These are phyloP conservation scores for Penicillium hesseltinei DNA, from an alignment of 2,329 filamentous ascomycete species.

Conservation along the genomic window DNA sequence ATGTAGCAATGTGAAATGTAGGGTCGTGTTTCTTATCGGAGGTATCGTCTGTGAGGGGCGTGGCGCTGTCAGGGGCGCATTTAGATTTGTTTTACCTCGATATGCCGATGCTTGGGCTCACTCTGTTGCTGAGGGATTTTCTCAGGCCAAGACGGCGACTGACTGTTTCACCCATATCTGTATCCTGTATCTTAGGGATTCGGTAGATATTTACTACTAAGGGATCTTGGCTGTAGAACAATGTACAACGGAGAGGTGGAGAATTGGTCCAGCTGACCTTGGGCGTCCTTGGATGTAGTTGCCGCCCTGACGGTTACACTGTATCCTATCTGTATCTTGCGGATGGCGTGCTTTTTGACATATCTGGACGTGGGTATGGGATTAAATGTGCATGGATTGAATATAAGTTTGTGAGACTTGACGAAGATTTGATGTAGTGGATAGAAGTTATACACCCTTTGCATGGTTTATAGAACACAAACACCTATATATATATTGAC, in stretches of 20 bases:
- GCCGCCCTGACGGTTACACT: neutral
- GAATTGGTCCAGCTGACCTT: neutral
- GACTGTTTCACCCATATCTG: neutral
- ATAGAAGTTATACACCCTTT: too few species aligned
- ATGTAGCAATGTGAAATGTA: neutral
- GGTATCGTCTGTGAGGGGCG: neutral
- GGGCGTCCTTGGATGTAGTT: neutral
- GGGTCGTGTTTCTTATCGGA: neutral
- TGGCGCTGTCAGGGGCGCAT: constrained; percentile 1
- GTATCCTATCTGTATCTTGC: neutral
- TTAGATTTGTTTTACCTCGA: neutral
- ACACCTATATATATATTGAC: neutral
- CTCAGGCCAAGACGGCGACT: neutral
- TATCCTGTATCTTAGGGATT: neutral
- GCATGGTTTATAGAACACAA: neutral
- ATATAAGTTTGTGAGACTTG: neutral
- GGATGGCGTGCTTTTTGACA: too few species aligned
- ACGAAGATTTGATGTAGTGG: neutral
- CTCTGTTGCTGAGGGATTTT: neutral
- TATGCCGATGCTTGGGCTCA: neutral
- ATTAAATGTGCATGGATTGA: neutral
- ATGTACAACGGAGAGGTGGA: neutral
- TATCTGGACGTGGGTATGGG: too few species aligned
- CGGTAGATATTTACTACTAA: constrained; percentile 4
- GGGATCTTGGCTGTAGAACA: constrained; percentile 10